phyloP scores from a whole-genome alignment of 768 basidiomycete genomes.

The Leucosporidium scottii region DNA sequence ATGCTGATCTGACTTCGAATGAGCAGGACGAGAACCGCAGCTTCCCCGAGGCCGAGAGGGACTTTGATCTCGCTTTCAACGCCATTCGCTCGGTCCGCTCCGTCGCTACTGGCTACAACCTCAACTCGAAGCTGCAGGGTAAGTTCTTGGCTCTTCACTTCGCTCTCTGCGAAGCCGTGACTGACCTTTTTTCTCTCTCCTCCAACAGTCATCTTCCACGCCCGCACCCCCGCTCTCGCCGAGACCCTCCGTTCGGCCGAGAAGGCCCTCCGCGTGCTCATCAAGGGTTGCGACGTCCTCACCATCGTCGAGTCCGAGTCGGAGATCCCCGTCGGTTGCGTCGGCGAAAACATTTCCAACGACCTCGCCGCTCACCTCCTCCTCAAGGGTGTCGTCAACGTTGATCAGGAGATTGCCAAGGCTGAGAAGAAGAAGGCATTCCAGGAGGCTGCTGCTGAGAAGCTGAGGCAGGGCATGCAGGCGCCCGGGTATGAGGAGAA shows the following conservation, averaged over 20 bases:
- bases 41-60: constrained; percentile 61
- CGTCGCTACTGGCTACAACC: constrained; percentile 77
- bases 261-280: constrained; percentile 58
- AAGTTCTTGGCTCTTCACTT: constrained; percentile 35
- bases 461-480: constrained; percentile 52
- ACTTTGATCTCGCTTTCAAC: constrained; percentile 78
- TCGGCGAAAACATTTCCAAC: constrained; percentile 68
- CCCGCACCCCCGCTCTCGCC: constrained; percentile 58
- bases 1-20: constrained; percentile 19
- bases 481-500: constrained; percentile 71
- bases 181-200: neutral
- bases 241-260: constrained; percentile 51
- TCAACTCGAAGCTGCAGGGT: constrained; percentile 80
- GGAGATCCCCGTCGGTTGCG: constrained; percentile 83
- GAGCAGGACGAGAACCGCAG: constrained; percentile 26
- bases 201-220: constrained; percentile 64
- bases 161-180: neutral
- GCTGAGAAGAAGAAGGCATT: constrained; percentile 82
- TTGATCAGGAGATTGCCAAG: constrained; percentile 79
- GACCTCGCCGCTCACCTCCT: constrained; percentile 72
- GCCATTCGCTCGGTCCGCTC: constrained; percentile 73
- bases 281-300: constrained; percentile 77
- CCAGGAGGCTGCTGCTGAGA: constrained; percentile 61
- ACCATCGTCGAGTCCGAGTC: constrained; percentile 57
- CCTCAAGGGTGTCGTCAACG: constrained; percentile 81